Base-by-base conservation (phyloP, 1,284 basidiomycete genomes). In the Trichosporon sp. region DNA sequence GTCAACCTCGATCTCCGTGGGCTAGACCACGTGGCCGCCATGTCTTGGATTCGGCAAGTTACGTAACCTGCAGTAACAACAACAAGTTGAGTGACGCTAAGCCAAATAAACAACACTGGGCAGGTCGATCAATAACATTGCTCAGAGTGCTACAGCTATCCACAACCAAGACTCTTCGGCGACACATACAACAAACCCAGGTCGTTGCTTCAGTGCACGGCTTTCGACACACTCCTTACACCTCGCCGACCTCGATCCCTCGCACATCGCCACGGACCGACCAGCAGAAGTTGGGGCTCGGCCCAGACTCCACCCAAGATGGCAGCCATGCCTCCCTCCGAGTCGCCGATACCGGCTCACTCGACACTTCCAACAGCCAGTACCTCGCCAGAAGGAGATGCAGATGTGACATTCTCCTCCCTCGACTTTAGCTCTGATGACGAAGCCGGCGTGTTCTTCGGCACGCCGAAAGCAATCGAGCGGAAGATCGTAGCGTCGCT, bases 401-500 rank as follows among this genome's bases (percentile, higher is more conserved):
- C 54, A 11, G 60, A 62, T 8, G 31, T 49, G 44, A 52, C 61
- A 6, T 25, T 16, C 37, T 58, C 49, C 7, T 25, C 29, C 25
- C 25, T 54, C 31, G 65, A 64, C 32, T 60, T 63, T 70, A 68
- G 3, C n/a, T 65, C 62, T 6, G 73, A 72, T 33, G 73, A 75
- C 46, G 71, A 72, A 34, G 69, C 66, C 2, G 70, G 71, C 7
- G 72, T 76, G 19, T 76, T 75, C 67, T 75, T 76, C 37, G 74
- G 74, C 14, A 56, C 70, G 1, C 70, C 69, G 54, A 60, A 66
- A 3, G 63, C 67, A 4, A 58, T 65, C 36, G 74, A 76, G 58
- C 62, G 56, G 37, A 64, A 64, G 54, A 65, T 73, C 21, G 62
- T 75, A 4, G 70, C 68, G 6, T 69, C 70, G 9, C 65, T 75